Percentiles rank a stretch among this genome's conserved stretches.
These are phyloP conservation scores for Sphaerulina vaccinii DNA, from an alignment of 2,329 filamentous ascomycete genomes.

Conservation along the genomic window DNA sequence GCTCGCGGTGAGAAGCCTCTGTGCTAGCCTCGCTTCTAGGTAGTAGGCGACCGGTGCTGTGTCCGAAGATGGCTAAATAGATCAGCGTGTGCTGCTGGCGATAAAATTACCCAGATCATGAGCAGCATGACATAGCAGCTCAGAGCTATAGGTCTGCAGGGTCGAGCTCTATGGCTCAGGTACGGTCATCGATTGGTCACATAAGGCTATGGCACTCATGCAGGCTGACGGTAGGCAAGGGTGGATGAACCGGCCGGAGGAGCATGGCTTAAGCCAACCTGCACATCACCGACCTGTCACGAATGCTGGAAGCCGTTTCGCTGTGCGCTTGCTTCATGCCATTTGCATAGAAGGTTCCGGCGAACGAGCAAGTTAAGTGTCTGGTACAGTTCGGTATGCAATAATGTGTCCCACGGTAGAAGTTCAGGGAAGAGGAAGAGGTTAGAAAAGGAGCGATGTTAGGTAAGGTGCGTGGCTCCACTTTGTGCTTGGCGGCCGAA, in stretches of 20 bases:
- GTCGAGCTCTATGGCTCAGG: constrained; percentile 7
- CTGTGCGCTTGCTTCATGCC: not conserved
- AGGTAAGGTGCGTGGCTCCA: no score
- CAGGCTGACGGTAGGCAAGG: constrained; percentile 14
- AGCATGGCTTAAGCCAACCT: not conserved
- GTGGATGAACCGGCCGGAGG: not conserved
- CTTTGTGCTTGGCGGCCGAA: no score
- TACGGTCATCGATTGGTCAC: constrained; percentile 20
- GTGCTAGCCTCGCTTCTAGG: constrained; percentile 1
- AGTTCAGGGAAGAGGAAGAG: no score
- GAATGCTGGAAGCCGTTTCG: not conserved
- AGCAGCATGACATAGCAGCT: constrained; percentile 10
- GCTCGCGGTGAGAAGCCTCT: not conserved
- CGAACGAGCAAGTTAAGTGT: no score
- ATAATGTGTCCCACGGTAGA: no score
- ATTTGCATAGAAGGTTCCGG: not conserved
- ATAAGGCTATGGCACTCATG: constrained; percentile 11
- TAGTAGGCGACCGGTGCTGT: not conserved
- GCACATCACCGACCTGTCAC: not conserved
- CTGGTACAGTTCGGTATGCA: no score
- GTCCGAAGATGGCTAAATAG: constrained; percentile 4
- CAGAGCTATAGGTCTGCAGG: constrained; percentile 5
- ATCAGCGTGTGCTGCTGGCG: constrained; percentile 1
- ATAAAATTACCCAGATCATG: constrained; percentile 3
- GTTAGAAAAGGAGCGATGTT: no score